phyloP scores from a whole-genome alignment of 345 rosid genomes.

The Euclidium syriacum region DNA sequence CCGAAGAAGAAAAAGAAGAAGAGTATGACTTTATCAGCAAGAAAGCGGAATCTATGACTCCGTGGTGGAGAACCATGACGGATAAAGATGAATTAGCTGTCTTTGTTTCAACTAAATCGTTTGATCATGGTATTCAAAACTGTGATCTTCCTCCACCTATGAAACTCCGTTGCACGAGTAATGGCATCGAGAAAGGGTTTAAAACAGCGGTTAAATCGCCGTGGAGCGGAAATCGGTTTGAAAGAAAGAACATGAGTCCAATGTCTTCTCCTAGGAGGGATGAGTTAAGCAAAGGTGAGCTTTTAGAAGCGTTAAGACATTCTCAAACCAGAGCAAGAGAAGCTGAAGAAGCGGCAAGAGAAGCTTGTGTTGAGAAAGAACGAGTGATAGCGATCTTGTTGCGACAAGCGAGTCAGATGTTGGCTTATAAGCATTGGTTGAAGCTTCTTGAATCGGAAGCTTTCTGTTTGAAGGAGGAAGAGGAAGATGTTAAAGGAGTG shows the following conservation, averaged over 20 bases:
- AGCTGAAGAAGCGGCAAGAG: constrained; percentile 78
- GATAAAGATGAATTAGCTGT: constrained; percentile 76
- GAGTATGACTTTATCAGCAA: constrained; percentile 30
- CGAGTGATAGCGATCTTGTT: constrained; percentile 65
- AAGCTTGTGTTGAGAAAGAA: constrained; percentile 78
- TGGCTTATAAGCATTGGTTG: constrained; percentile 94
- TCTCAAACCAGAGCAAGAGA: constrained; percentile 97
- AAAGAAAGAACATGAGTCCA: constrained; percentile 24
- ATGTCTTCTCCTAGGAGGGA: constrained; percentile 31
- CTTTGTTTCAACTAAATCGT: constrained; percentile 68
- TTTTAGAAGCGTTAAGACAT: constrained; percentile 84
- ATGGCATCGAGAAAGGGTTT: constrained; percentile 22
- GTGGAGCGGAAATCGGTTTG: constrained; percentile 27
- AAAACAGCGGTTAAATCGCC: not conserved
- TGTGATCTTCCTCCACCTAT: constrained; percentile 92
- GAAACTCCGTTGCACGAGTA: constrained; percentile 31
- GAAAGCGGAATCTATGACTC: constrained; percentile 19
- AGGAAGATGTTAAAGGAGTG: constrained; percentile 11
- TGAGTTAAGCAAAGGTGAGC: constrained; percentile 63
- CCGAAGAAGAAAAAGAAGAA: constrained; percentile 20
- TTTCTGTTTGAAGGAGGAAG: constrained; percentile 38
- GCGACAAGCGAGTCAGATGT: constrained; percentile 85
- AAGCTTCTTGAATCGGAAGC: constrained; percentile 79
- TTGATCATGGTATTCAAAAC: constrained; percentile 52
- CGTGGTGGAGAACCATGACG: constrained; percentile 79